A percentile compares a stretch with the other conserved stretches of the same genome.
phyloP scores from a whole-genome alignment of 202 grass and related monocot genomes.

The Elaeis oleifera region DNA sequence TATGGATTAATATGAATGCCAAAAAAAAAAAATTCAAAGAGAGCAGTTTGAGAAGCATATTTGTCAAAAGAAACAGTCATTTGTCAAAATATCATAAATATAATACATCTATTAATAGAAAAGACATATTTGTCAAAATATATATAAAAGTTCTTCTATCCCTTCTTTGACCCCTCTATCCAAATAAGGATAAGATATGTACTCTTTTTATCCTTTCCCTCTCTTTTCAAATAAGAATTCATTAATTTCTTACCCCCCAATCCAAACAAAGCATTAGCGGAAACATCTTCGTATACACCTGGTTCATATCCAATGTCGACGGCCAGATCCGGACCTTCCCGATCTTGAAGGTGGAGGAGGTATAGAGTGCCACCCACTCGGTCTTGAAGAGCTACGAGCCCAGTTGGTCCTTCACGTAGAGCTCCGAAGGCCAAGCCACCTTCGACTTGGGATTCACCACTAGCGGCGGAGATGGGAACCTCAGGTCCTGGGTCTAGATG shows the following conservation, averaged over 20 bases:
- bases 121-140: too few relatives aligned
- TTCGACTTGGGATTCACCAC: constrained; percentile 32
- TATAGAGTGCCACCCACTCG: constrained; percentile 48
- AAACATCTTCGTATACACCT: constrained; percentile 57
- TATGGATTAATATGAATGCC: too few relatives aligned
- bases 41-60: too few relatives aligned
- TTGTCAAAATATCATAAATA: too few relatives aligned
- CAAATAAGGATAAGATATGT: too few relatives aligned
- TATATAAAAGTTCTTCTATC: background rate
- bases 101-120: too few relatives aligned
- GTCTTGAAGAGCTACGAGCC: constrained; percentile 86
- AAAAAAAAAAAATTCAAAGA: too few relatives aligned
- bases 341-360: constrained; percentile 69
- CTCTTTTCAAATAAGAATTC: too few relatives aligned
- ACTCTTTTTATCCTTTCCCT: too few relatives aligned
- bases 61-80: too few relatives aligned
- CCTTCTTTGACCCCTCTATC: too few relatives aligned
- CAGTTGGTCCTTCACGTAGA: constrained; percentile 82
- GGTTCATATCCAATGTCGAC: constrained; percentile 79
- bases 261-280: background rate
- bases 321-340: constrained; percentile 87
- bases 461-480: constrained; percentile 27
- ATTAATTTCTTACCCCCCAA: too few relatives aligned
- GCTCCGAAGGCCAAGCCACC: constrained; percentile 44
- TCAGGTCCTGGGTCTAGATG: constrained; percentile 89